A percentile compares a stretch with the other conserved stretches of the same genome.
Conservation (phyloP, 495 filamentous ascomycete species). For the Thozetella sp. region DNA sequence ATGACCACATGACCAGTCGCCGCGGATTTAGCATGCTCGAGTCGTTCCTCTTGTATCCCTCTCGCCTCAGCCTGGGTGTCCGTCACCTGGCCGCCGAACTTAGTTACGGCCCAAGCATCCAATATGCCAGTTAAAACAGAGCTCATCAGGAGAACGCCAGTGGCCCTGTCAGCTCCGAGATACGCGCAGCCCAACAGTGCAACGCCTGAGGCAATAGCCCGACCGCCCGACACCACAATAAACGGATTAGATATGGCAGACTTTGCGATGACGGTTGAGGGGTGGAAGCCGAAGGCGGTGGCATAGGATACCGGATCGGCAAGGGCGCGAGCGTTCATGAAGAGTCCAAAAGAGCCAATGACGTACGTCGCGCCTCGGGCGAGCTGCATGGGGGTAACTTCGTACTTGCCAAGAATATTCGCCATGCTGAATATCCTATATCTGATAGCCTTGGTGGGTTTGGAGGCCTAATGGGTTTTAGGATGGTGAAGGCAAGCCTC, state of each 20-base stretch:
- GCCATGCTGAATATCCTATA: too few species aligned
- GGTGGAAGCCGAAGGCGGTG: slow-evolving; percentile 1
- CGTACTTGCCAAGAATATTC: too few species aligned
- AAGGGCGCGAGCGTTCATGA: neutral
- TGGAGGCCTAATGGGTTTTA: too few species aligned
- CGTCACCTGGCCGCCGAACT: neutral
- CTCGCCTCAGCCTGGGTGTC: neutral
- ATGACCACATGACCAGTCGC: neutral
- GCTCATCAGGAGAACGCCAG: neutral
- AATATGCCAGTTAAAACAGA: neutral
- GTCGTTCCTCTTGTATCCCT: neutral
- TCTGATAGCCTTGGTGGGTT: too few species aligned
- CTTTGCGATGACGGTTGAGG: neutral
- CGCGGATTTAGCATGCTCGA: neutral
- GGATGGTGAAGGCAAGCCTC: too few species aligned
- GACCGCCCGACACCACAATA: neutral
- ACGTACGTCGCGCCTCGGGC: too few species aligned
- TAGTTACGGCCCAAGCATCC: slow-evolving; percentile 2
- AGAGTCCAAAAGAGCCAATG: neutral
- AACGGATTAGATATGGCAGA: neutral
- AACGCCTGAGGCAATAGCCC: neutral
- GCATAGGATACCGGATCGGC: neutral
- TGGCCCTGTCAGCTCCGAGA: neutral
- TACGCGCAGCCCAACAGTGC: neutral
- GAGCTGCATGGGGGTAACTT: too few species aligned